These are phyloP conservation scores for Tothia fuscella DNA, from an alignment of 2,329 filamentous ascomycete species.

Conservation along the genomic window DNA sequence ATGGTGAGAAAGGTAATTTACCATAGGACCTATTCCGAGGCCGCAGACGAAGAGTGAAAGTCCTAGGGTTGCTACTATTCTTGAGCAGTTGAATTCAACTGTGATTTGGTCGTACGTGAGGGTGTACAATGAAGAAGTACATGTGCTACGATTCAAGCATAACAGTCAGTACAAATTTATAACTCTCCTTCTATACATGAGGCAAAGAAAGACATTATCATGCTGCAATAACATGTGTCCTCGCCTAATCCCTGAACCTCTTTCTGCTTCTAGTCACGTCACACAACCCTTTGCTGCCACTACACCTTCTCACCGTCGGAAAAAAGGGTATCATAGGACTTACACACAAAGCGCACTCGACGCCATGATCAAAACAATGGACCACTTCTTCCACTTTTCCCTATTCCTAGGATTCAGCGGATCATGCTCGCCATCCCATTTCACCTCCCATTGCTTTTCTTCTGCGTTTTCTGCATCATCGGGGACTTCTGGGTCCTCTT, in stretches of 20 bases:
- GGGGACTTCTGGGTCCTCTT: slow-evolving; percentile 14
- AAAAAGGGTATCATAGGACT: slow-evolving; percentile 29
- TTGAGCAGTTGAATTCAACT: slow-evolving; percentile 25
- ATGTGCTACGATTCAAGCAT: slow-evolving; percentile 34
- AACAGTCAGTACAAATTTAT: background rate
- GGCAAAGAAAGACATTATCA: background rate
- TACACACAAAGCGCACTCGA: slow-evolving; percentile 71
- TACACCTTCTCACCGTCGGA: background rate
- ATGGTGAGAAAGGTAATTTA: background rate
- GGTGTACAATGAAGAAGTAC: slow-evolving; percentile 80
- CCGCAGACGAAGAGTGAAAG: slow-evolving; percentile 32
- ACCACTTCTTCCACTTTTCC: slow-evolving; percentile 57
- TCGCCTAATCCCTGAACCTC: background rate
- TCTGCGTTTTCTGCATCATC: slow-evolving; percentile 11
- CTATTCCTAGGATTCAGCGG: slow-evolving; percentile 63
- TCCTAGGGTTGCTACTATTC: slow-evolving; percentile 30
- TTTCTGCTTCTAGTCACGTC: slow-evolving; percentile 8
- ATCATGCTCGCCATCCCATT: slow-evolving; percentile 64
- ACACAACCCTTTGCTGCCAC: slow-evolving; percentile 3
- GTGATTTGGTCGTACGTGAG: slow-evolving; percentile 58
- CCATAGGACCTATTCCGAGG: slow-evolving; percentile 27
- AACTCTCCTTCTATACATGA: background rate
- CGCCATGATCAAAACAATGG: slow-evolving; percentile 63
- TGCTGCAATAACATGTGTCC: background rate
- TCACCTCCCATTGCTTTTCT: slow-evolving; percentile 50